phyloP scores from a whole-genome alignment of 140 eudicot species.

The Senecio squalidus region DNA sequence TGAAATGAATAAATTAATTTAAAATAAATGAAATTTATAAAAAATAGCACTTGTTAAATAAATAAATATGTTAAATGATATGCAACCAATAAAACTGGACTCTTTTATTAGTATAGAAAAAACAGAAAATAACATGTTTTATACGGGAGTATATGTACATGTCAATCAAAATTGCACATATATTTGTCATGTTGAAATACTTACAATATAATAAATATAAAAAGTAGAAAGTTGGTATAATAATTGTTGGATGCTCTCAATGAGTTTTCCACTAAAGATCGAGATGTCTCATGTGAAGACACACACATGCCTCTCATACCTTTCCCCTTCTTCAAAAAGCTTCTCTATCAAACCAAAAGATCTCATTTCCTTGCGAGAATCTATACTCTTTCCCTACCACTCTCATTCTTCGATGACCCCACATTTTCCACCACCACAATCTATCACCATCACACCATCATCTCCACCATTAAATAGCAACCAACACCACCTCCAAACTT shows the following conservation, averaged over 20 bases:
- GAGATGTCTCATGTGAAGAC: slow-evolving; percentile 43
- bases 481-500: slow-evolving; percentile 24
- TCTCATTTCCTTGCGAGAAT: slow-evolving; percentile 37
- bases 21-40: too few relatives aligned
- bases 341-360: slow-evolving; percentile 33
- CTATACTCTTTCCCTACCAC: slow-evolving; percentile 35
- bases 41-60: too few relatives aligned
- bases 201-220: neutral
- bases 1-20: too few relatives aligned
- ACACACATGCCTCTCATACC: slow-evolving; percentile 47
- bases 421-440: slow-evolving; percentile 15
- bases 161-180: too few relatives aligned
- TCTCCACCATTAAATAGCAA: slow-evolving; percentile 32
- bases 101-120: too few relatives aligned
- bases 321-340: slow-evolving; percentile 42
- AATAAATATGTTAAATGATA: too few relatives aligned
- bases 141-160: too few relatives aligned
- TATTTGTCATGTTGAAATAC: neutral
- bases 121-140: too few relatives aligned
- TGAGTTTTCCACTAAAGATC: slow-evolving; percentile 38
- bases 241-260: slow-evolving; percentile 35
- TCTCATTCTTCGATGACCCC: slow-evolving; percentile 11
- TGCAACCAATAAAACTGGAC: too few relatives aligned
- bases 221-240: slow-evolving; percentile 21
- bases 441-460: slow-evolving; percentile 22